These are phyloP conservation scores for Antarctomyces pellizariae DNA, from an alignment of 495 filamentous ascomycete genomes.

Conservation along the genomic window DNA sequence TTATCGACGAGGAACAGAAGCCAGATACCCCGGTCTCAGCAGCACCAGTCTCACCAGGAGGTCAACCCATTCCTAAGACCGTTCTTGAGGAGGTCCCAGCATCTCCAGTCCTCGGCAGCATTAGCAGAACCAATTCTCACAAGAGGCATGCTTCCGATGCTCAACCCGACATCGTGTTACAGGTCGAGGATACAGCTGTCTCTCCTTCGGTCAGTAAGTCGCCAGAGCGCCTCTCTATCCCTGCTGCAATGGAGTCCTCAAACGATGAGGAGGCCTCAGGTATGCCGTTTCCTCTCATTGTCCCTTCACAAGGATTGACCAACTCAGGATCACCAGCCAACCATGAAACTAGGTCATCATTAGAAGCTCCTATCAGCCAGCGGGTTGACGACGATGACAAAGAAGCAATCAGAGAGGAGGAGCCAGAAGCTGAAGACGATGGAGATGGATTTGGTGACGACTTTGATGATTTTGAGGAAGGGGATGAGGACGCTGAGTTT, in stretches of 20 bases:
- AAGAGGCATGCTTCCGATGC: constrained; percentile 71
- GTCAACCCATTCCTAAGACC: constrained; percentile 50
- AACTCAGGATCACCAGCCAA: constrained; percentile 28
- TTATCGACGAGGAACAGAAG: constrained; percentile 27
- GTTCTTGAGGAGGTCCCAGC: constrained; percentile 56
- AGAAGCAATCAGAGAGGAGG: constrained; percentile 10
- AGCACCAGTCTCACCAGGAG: constrained; percentile 15
- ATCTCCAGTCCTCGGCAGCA: too few species aligned
- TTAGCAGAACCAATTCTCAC: too few species aligned
- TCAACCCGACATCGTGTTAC: constrained; percentile 44
- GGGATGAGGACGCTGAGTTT: constrained; percentile 52
- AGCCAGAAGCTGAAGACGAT: constrained; percentile 18
- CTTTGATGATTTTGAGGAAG: constrained; percentile 92
- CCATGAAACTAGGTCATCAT: constrained; percentile 16
- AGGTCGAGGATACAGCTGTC: too few species aligned
- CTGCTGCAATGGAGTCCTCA: too few species aligned
- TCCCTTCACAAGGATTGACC: too few species aligned
- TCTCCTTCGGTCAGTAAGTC: too few species aligned
- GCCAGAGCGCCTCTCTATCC: too few species aligned
- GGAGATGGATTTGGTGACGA: constrained; percentile 55
- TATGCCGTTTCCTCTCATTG: too few species aligned
- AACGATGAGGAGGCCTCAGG: too few species aligned
- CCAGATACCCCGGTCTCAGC: constrained; percentile 19
- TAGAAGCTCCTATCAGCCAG: constrained; percentile 11
- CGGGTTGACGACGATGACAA: constrained; percentile 8